Evolutionary conservation across 169 alveolate genomes (phyloP).

Genomic region (Condylostoma magnum): DNA sequence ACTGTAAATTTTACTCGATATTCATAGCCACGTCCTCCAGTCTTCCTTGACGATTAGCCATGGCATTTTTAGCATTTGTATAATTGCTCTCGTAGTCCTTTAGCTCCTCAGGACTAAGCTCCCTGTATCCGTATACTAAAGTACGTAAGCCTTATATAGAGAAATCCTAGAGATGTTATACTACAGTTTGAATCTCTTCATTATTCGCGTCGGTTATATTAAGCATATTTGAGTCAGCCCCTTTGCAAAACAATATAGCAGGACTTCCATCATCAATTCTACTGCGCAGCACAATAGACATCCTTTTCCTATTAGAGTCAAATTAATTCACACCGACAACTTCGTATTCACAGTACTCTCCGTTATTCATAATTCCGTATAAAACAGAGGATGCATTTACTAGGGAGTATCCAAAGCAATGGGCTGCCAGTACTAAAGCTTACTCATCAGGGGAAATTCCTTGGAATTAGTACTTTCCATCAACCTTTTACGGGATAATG

Average conservation of each 20-base stretch:
- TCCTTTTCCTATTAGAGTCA: constrained; percentile 78
- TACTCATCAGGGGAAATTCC: constrained; percentile 91
- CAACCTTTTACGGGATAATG: constrained; percentile 66
- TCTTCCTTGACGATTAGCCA: constrained; percentile 68
- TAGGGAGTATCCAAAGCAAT: constrained; percentile 59
- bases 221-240: constrained; percentile 83
- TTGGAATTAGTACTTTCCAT: constrained; percentile 29
- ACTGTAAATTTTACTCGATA: constrained; percentile 80
- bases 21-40: constrained; percentile 76
- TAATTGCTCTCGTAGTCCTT: constrained; percentile 68
- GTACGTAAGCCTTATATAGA: constrained; percentile 90
- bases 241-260: constrained; percentile 62
- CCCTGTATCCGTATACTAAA: constrained; percentile 10
- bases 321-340: constrained; percentile 50
- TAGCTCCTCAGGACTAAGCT: not conserved
- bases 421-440: constrained; percentile 78
- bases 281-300: constrained; percentile 73
- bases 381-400: constrained; percentile 4
- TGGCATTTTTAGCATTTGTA: constrained; percentile 69
- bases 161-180: constrained; percentile 57
- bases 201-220: constrained; percentile 33
- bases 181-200: constrained; percentile 29
- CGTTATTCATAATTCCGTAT: constrained; percentile 25
- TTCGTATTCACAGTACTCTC: constrained; percentile 29
- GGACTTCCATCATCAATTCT: constrained; percentile 43